phyloP scores from a whole-genome alignment of 2,329 filamentous ascomycete genomes.

The Ceratocystis huliohia region DNA sequence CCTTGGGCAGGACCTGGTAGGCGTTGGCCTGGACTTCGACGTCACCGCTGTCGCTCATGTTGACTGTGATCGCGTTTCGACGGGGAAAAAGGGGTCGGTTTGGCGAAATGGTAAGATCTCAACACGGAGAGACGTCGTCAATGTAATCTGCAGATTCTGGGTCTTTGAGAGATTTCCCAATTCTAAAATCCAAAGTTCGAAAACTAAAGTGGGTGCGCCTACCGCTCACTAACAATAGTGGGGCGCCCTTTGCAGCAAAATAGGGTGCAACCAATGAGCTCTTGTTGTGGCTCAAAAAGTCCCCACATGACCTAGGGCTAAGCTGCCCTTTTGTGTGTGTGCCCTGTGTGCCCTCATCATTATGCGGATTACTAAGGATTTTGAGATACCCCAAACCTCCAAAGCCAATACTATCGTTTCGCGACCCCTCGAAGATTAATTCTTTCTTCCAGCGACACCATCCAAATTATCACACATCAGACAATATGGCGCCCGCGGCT shows the following conservation, averaged over 20 bases:
- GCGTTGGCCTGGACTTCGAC: slow-evolving; percentile 74
- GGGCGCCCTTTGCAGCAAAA: slow-evolving; percentile 30
- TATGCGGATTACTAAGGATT: slow-evolving; percentile 19
- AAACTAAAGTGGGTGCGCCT: slow-evolving; percentile 21
- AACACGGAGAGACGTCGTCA: slow-evolving; percentile 21
- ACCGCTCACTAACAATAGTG: slow-evolving; percentile 19
- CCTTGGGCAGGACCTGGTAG: slow-evolving; percentile 81
- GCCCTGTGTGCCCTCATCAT: slow-evolving; percentile 22
- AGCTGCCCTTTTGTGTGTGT: slow-evolving; percentile 29
- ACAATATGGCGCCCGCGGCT: slow-evolving; percentile 37
- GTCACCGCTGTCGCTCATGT: slow-evolving; percentile 90
- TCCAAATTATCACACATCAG: slow-evolving; percentile 27
- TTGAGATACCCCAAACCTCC: slow-evolving; percentile 15
- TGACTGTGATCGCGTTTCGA: slow-evolving; percentile 27
- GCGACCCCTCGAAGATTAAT: slow-evolving; percentile 19
- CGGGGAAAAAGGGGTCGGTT: slow-evolving; percentile 24
- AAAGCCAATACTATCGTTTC: slow-evolving; percentile 22
- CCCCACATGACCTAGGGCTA: slow-evolving; percentile 32
- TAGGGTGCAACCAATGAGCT: slow-evolving; percentile 30
- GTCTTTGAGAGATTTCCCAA: slow-evolving; percentile 21
- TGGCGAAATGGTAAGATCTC: slow-evolving; percentile 28
- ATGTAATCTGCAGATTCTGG: slow-evolving; percentile 20
- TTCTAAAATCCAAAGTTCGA: slow-evolving; percentile 21
- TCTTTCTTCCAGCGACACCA: slow-evolving; percentile 21
- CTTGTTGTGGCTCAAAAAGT: slow-evolving; percentile 25